These are phyloP conservation scores for Oryza australiensis DNA, from an alignment of 176 grass and related monocot genomes.

Conservation along the genomic window DNA sequence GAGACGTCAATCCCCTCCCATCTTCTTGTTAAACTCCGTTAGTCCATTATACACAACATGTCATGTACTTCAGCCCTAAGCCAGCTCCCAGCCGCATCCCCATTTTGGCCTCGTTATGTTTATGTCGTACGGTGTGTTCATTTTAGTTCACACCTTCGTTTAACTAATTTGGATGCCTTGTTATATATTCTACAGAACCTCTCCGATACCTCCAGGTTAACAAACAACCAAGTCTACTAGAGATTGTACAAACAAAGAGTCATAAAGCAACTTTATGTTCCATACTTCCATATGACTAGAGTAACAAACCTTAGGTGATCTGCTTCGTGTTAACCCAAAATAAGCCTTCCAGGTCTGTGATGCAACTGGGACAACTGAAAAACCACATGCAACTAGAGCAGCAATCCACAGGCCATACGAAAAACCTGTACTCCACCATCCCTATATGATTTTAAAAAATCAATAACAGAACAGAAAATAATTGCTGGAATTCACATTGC, in stretches of 20 bases:
- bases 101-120: neutral
- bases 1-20: neutral
- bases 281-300: constrained; percentile 3
- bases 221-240: neutral
- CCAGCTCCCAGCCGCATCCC: neutral
- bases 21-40: neutral
- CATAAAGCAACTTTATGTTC: neutral
- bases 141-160: neutral
- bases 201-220: neutral
- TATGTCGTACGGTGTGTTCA: neutral
- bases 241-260: constrained; percentile 1
- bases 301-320: constrained; percentile 60
- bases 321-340: constrained; percentile 59
- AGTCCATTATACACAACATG: neutral
- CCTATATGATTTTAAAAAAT: constrained; percentile 44
- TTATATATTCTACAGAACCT: neutral
- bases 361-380: constrained; percentile 75
- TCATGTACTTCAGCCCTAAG: neutral
- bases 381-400: constrained; percentile 81
- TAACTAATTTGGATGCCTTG: neutral
- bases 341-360: constrained; percentile 78
- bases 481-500: neutral
- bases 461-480: neutral
- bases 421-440: constrained; percentile 91
- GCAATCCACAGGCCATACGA: constrained; percentile 97